Evolutionary conservation across 257 asterid genomes (phyloP).

Genomic region (Nicotiana noctiflora): DNA sequence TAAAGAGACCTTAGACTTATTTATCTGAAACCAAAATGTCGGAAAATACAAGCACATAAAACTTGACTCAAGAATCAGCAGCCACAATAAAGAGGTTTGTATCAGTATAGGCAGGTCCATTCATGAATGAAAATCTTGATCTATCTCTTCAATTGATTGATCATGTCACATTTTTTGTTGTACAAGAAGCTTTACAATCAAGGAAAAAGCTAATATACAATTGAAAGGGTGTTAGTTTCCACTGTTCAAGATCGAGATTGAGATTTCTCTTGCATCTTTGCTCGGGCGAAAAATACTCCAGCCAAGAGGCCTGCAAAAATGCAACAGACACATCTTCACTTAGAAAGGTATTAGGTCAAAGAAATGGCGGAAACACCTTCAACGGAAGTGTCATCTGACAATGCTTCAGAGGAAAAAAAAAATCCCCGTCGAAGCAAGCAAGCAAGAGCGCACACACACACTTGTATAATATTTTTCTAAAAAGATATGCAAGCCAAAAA

Average conservation of each 20-base stretch:
- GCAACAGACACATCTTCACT: background rate
- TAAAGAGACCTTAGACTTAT: too few species aligned
- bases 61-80: background rate
- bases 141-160: background rate
- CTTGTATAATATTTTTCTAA: too few species aligned
- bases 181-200: background rate
- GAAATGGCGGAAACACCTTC: too few species aligned
- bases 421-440: too few species aligned
- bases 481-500: too few species aligned
- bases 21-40: too few species aligned
- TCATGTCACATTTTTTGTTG: background rate
- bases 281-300: conserved; percentile 82
- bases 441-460: too few species aligned
- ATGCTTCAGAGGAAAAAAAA: too few species aligned
- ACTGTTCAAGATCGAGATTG: conserved; percentile 19
- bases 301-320: conserved; percentile 60
- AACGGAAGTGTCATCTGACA: too few species aligned
- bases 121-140: background rate
- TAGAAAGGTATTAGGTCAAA: background rate
- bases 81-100: background rate
- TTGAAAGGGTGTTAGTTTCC: background rate
- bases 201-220: background rate
- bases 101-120: background rate
- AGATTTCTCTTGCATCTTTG: conserved; percentile 61
- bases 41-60: background rate